Conservation (phyloP, 306 rosid species). For the Vigna reflexopilosa region DNA sequence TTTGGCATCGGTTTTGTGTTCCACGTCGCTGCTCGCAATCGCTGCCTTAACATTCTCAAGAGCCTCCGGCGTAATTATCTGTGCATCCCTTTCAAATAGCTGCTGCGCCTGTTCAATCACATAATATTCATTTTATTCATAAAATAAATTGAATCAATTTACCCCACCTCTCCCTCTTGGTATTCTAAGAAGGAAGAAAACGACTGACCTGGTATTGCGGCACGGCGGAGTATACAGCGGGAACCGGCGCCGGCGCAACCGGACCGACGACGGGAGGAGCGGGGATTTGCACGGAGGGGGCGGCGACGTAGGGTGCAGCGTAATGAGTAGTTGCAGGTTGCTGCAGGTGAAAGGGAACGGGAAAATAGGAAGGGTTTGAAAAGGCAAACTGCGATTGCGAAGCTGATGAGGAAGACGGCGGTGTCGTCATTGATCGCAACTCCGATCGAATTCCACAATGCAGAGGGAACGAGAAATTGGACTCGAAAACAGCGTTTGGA, state of each 20-base stretch:
- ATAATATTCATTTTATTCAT: neutral
- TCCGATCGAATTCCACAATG: neutral
- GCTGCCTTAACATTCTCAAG: slow-evolving; percentile 95
- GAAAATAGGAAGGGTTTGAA: slow-evolving; percentile 14
- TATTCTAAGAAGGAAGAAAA: neutral
- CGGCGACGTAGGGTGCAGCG: slow-evolving; percentile 19
- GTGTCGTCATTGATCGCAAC: neutral
- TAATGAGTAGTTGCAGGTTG: slow-evolving; percentile 17
- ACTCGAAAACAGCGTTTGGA: neutral
- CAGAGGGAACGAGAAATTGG: neutral
- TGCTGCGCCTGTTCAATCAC: slow-evolving; percentile 79
- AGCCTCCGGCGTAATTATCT: slow-evolving; percentile 89
- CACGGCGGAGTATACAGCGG: neutral
- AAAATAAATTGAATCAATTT: neutral
- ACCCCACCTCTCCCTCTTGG: neutral
- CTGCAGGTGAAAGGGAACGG: slow-evolving; percentile 23
- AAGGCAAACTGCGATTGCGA: slow-evolving; percentile 15
- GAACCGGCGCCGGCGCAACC: neutral
- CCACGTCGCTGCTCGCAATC: slow-evolving; percentile 86
- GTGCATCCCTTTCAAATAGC: slow-evolving; percentile 93
- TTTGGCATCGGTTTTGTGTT: slow-evolving; percentile 80
- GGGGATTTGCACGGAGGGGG: slow-evolving; percentile 2
- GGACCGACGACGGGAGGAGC: slow-evolving; percentile 10
- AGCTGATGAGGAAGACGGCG: slow-evolving; percentile 12
- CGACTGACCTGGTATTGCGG: slow-evolving; percentile 6